These are phyloP conservation scores for Copromyces sp. DNA, from an alignment of 495 filamentous ascomycete genomes.

Conservation along the genomic window DNA sequence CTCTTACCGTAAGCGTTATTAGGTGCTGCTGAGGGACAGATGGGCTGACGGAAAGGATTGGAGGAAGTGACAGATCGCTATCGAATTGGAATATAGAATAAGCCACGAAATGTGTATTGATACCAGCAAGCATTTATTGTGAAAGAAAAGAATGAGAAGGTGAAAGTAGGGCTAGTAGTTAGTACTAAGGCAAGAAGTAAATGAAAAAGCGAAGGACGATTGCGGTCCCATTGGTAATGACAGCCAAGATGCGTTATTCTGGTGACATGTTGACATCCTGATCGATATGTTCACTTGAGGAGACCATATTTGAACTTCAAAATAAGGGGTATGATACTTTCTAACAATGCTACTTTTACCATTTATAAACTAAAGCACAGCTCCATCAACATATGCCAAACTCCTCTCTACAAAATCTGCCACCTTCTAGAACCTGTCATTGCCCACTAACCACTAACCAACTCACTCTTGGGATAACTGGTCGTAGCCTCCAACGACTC, in stretches of 20 bases:
- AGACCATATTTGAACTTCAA: background rate
- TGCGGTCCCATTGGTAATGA: background rate
- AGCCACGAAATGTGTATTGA: background rate
- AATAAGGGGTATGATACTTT: background rate
- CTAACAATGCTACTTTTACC: background rate
- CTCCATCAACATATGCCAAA: background rate
- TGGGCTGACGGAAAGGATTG: background rate
- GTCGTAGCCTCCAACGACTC: slow-evolving; percentile 6
- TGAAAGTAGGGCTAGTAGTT: background rate
- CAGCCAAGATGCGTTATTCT: background rate
- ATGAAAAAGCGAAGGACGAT: background rate
- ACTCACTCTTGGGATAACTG: slow-evolving; percentile 15
- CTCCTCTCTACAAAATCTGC: background rate
- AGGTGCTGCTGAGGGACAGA: background rate
- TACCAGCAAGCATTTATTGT: background rate
- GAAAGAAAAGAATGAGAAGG: background rate
- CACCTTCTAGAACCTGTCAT: background rate
- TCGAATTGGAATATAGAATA: background rate
- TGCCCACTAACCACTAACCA: slow-evolving; percentile 14
- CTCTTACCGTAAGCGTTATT: background rate
- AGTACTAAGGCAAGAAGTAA: background rate
- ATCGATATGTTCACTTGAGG: background rate
- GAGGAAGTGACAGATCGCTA: background rate
- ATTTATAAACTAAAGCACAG: background rate
- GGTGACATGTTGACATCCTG: background rate